Evolutionary conservation across 352 stramenopile species (phyloP), one percentile per base, ranked within the genome.

Genomic region (Plasmopara muralis): DNA sequence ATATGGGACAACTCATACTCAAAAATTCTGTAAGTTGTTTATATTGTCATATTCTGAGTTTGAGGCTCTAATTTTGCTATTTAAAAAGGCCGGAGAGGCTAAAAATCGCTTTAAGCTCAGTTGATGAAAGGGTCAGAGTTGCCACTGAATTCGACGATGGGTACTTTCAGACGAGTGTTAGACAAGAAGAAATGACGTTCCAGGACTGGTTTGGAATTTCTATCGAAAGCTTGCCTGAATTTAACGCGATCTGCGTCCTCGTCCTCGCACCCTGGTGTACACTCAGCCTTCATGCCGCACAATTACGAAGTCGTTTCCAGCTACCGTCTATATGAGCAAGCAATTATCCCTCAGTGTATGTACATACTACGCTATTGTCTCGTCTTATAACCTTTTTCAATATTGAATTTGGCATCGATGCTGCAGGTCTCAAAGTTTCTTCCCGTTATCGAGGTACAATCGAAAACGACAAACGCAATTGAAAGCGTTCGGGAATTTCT

Each of bases 1-100:
- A 85, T 56, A 18, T 87, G 77, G 77, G 68, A 85, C 51, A 87
- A 87, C 52, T 69, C 55, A 6, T 84, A 74, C 45, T 87, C 77
- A 0, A 43, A 67, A 12, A 60, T 84, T 35, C 68, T 74, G 77
- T 87, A 56, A 34, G 68, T 43, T 31, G 12, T 44, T 25, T 5
- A 12, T 9, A 30, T 9, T n/a, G 31, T 48, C 12, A 42, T 44
- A 14, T 31, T 28, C 15, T 28, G 8, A 38, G 4, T 12, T 10
- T 33, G 50, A 34, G 18, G 9, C 47, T 43, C 18, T 44, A 52
- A 52, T 25, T 12, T 46, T 5, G 4, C 14, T 47, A 15, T 31
- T 35, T 40, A 43, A 51, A n/a, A n/a, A 83, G 72, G 1, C 50
- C 62, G 4, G 83, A 86, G 40, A 59, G 42, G 34, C 47, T 86